Base-by-base conservation (phyloP, 495 filamentous ascomycete species). In the Daldinia vernicosa region DNA sequence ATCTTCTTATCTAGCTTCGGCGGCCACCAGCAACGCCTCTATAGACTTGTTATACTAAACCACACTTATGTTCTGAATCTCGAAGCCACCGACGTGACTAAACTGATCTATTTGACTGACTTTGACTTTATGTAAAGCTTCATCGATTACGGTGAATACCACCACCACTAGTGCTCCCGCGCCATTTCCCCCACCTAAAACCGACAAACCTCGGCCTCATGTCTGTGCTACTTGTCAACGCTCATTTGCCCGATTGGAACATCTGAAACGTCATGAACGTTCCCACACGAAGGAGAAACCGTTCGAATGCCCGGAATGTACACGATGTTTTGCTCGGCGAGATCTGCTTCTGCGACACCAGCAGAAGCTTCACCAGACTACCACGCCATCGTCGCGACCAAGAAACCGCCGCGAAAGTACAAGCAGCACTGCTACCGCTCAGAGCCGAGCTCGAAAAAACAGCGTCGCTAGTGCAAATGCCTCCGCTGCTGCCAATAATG, bases 251-350 rank as follows among this genome's bases (percentile, higher is more conserved):
- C 89, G 95, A 63, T 81, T 99, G 72, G 95, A 99, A 81, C 95
- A 99, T 81, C 83, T 99, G 67, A 99, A 99, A 83, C 91, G 95
- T 51, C 95, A 99, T 81, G 95, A 99, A 84, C 90, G 95, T 47
- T 98, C 95, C 19, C 95, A 99, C 75, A 99, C 95, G 11, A 99
- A 99, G 78, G 95, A 99, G 78, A 99, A 99, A 84, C 95, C 95
- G 2, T 99, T 99, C 76, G 95, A 97, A 77, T 99, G 95, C 70
- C 94, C 95, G 26, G 94, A 98, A 78, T 99, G 95, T 77, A 85
- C 92, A 22, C 84, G 95, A 76, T 98, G 95, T 84, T 99, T 99
- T 83, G 95, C 95, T 32, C 89, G 95, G 35, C 88, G 95, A 64
- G 95, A 99, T 79, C 80, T 99, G 66, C 87, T 99, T 60, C 83